A percentile compares a stretch with the other conserved stretches of the same genome.
phyloP scores from a whole-genome alignment of 495 filamentous ascomycete genomes.

The Lasiosphaeria hispida region DNA sequence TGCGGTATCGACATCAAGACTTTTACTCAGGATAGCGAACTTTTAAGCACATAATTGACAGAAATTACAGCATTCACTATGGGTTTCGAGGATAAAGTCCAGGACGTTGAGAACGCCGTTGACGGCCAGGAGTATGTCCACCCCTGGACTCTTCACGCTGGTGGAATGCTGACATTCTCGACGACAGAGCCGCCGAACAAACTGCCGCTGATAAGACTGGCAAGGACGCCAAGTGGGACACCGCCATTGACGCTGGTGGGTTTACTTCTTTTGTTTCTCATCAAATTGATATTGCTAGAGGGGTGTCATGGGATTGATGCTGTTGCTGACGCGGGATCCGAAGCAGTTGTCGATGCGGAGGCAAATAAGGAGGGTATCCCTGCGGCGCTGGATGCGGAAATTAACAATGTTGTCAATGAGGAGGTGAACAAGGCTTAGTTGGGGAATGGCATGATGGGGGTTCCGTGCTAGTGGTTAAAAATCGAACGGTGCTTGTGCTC shows the following conservation, averaged over 20 bases:
- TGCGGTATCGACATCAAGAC: too few relatives aligned
- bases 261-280: background rate
- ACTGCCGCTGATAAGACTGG: constrained; percentile 29
- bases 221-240: constrained; percentile 30
- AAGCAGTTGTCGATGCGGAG: constrained; percentile 27
- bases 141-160: background rate
- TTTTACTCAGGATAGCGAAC: too few relatives aligned
- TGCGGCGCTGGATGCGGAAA: constrained; percentile 26
- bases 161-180: constrained; percentile 1
- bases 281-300: too few relatives aligned
- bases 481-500: too few relatives aligned
- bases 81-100: constrained; percentile 16
- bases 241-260: constrained; percentile 29
- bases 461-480: too few relatives aligned
- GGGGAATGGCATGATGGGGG: too few relatives aligned
- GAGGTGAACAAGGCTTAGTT: constrained; percentile 34
- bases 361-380: constrained; percentile 33
- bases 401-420: constrained; percentile 35
- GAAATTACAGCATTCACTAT: background rate
- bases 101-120: constrained; percentile 29
- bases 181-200: constrained; percentile 31
- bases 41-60: too few relatives aligned
- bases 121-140: constrained; percentile 27
- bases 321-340: too few relatives aligned
- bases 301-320: too few relatives aligned